Percentiles rank a stretch among this genome's conserved stretches.
phyloP scores from a whole-genome alignment of 139 green algal species.

The Pycnococcus provasolii region DNA sequence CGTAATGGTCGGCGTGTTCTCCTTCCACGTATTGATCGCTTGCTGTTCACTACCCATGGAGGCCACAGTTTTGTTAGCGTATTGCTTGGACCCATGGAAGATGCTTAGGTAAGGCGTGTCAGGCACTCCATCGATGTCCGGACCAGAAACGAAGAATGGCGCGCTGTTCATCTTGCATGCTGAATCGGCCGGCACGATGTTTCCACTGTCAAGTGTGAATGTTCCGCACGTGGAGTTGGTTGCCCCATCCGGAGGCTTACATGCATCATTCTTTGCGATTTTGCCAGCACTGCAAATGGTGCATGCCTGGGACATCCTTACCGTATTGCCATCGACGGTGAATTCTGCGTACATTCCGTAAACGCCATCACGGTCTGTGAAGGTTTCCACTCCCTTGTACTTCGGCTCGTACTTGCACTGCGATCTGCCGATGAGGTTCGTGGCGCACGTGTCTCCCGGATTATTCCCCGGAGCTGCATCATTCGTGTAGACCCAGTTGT shows the following conservation, averaged over 20 bases:
- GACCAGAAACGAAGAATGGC: slow-evolving; percentile 3
- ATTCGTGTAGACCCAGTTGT: background rate
- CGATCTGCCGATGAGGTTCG: no score
- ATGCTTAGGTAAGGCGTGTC: slow-evolving; percentile 12
- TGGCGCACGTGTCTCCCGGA: no score
- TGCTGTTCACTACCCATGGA: background rate
- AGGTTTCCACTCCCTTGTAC: slow-evolving; percentile 11
- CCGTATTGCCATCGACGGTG: no score
- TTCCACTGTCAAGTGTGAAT: background rate
- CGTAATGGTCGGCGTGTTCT: background rate
- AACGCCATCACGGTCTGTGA: slow-evolving; percentile 23
- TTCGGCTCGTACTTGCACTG: no score
- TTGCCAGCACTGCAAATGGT: slow-evolving; percentile 16
- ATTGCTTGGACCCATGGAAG: slow-evolving; percentile 5
- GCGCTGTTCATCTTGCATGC: slow-evolving; percentile 13
- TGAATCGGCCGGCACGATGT: background rate
- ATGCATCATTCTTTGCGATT: background rate
- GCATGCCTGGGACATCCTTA: background rate
- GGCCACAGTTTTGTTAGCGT: background rate
- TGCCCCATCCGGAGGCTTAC: background rate
- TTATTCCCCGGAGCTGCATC: background rate
- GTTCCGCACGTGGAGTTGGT: background rate
- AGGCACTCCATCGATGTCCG: background rate
- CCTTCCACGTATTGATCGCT: background rate
- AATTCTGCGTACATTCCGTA: slow-evolving; percentile 8